Conservation (phyloP, 2,329 filamentous ascomycete species). For the Pseudogymnoascus sp. region DNA sequence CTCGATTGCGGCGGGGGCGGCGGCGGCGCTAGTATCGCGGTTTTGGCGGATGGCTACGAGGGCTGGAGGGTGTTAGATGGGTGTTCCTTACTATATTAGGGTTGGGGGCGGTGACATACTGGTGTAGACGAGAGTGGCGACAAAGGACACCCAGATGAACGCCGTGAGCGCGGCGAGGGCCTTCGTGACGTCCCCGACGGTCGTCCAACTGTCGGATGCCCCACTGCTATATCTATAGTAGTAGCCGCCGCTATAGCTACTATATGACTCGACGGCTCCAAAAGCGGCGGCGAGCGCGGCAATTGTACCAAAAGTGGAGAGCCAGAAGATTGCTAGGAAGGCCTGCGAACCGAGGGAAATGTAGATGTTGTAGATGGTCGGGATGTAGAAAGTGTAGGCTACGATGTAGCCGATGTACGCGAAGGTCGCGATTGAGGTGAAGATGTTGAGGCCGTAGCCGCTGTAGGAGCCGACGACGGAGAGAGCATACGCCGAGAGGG, state of each 20-base stretch:
- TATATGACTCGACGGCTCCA: background rate
- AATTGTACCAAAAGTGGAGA: background rate
- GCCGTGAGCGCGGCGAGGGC: background rate
- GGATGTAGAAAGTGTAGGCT: background rate
- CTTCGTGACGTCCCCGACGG: background rate
- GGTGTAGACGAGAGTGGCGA: constrained; percentile 1
- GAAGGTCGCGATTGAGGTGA: background rate
- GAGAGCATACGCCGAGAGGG: background rate
- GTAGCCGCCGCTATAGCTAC: background rate
- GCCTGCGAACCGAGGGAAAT: background rate
- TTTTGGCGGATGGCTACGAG: background rate
- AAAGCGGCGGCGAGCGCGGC: background rate
- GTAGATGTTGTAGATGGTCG: background rate
- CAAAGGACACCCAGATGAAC: background rate
- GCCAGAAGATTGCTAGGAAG: background rate
- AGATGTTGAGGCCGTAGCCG: background rate
- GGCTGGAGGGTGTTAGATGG: background rate
- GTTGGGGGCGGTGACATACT: background rate
- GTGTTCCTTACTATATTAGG: background rate
- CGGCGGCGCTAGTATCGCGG: background rate
- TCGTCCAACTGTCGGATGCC: background rate
- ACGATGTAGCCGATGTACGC: background rate
- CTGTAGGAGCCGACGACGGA: background rate
- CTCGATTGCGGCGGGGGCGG: background rate
- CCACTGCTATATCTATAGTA: background rate